Percentiles rank a stretch among this genome's conserved stretches.
Evolutionary conservation across 2,329 filamentous ascomycete species (phyloP).

Genomic region (Mollisia scopiformis): DNA sequence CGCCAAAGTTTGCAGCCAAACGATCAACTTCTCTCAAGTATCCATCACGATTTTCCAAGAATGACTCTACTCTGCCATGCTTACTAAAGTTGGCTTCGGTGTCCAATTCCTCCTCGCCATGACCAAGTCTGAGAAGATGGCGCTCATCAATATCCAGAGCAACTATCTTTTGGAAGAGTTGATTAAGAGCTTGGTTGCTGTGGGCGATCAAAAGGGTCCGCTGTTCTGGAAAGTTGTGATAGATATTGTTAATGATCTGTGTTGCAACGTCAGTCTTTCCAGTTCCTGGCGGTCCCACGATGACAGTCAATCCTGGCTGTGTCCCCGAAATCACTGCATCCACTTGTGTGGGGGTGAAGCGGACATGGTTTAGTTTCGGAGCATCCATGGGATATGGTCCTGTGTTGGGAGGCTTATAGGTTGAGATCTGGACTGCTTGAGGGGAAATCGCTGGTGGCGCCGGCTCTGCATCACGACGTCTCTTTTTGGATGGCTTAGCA

Average conservation of each 20-base stretch:
- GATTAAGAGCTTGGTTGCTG: slow-evolving; percentile 96
- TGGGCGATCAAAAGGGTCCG: slow-evolving; percentile 92
- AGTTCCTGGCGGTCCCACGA: slow-evolving; percentile 93
- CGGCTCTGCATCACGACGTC: slow-evolving; percentile 77
- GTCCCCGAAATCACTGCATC: slow-evolving; percentile 93
- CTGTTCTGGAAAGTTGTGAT: slow-evolving; percentile 95
- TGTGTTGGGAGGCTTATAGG: slow-evolving; percentile 85
- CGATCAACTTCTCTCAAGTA: slow-evolving; percentile 85
- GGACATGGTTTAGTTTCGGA: slow-evolving; percentile 79
- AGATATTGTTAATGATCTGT: slow-evolving; percentile 98
- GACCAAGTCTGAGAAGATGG: slow-evolving; percentile 87
- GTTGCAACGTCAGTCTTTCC: slow-evolving; percentile 99
- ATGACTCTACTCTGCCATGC: slow-evolving; percentile 91
- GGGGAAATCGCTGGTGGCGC: slow-evolving; percentile 59
- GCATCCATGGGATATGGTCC: slow-evolving; percentile 88
- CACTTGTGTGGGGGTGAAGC: slow-evolving; percentile 89
- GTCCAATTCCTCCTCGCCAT: slow-evolving; percentile 92
- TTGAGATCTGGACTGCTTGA: slow-evolving; percentile 79
- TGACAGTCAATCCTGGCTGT: slow-evolving; percentile 89
- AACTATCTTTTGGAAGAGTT: slow-evolving; percentile 98
- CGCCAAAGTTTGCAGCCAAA: slow-evolving; percentile 81
- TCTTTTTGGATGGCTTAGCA: slow-evolving; percentile 77
- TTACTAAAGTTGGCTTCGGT: slow-evolving; percentile 91
- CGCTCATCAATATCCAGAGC: slow-evolving; percentile 93
- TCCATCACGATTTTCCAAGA: slow-evolving; percentile 81